These are phyloP conservation scores for Urostyla sp. DNA, from an alignment of 73 alveolate genomes.

Conservation along the genomic window DNA sequence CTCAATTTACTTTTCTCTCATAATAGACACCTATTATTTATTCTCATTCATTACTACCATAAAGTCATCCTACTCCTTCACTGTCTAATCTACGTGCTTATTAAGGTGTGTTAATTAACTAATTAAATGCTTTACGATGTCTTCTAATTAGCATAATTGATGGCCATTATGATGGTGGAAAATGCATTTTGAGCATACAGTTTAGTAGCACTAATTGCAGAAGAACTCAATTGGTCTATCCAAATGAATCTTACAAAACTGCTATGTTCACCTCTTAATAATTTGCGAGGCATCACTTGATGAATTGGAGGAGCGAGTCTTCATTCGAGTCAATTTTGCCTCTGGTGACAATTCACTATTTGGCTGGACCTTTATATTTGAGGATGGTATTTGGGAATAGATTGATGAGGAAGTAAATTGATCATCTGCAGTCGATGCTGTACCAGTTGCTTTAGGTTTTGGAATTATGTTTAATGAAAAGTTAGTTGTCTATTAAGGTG, in stretches of 20 bases:
- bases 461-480: too few species aligned
- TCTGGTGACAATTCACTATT: neutral
- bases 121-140: constrained; percentile 23
- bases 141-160: constrained; percentile 68
- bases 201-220: constrained; percentile 60
- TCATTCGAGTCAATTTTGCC: too few species aligned
- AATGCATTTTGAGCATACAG: constrained; percentile 76
- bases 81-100: neutral
- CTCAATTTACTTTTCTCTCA: neutral
- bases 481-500: too few species aligned
- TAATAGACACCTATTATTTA: neutral
- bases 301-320: too few species aligned
- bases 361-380: too few species aligned
- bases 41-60: neutral
- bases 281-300: too few species aligned
- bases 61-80: constrained; percentile 5
- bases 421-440: too few species aligned
- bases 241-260: constrained; percentile 13
- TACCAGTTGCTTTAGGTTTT: too few species aligned
- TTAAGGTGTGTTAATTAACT: neutral
- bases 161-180: constrained; percentile 79
- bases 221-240: constrained; percentile 62
- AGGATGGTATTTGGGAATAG: too few species aligned
- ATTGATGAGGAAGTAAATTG: too few species aligned
- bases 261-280: too few species aligned